Evolutionary conservation across 208 protist genomes (phyloP).

Genomic region (Borovskyia barvae): DNA sequence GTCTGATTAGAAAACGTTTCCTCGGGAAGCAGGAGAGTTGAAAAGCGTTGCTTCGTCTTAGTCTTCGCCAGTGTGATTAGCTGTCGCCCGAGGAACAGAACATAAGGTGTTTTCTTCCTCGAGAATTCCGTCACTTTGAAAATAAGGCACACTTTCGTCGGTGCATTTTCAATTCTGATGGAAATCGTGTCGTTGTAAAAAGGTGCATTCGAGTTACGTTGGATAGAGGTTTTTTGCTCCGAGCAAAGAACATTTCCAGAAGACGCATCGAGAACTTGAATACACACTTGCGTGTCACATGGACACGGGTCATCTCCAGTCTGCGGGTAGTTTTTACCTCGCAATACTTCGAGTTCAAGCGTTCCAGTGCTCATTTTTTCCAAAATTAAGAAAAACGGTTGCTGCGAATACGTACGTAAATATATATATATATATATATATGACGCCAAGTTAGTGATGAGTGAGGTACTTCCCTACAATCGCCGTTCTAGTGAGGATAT

Average conservation of each 20-base stretch:
- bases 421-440: no score
- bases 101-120: conserved; percentile 19
- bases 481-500: no score
- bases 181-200: conserved; percentile 52
- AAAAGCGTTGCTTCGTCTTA: conserved; percentile 31
- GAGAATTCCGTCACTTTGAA: conserved; percentile 42
- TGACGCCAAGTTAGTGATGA: no score
- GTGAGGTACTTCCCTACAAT: not conserved
- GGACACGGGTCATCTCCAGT: conserved; percentile 60
- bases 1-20: conserved; percentile 6
- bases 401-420: no score
- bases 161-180: conserved; percentile 27
- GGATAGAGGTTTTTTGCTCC: conserved; percentile 32
- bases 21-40: conserved; percentile 27
- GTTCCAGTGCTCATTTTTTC: not conserved
- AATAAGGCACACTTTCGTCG: conserved; percentile 17
- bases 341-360: conserved; percentile 47
- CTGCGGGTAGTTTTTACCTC: conserved; percentile 52
- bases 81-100: conserved; percentile 33
- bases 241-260: conserved; percentile 8
- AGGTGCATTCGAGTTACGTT: conserved; percentile 53
- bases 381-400: no score
- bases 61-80: conserved; percentile 4
- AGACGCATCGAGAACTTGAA: conserved; percentile 14
- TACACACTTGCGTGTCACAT: conserved; percentile 42